phyloP scores from a whole-genome alignment of 129 eudicot genomes.

The Escallonia herrerae region DNA sequence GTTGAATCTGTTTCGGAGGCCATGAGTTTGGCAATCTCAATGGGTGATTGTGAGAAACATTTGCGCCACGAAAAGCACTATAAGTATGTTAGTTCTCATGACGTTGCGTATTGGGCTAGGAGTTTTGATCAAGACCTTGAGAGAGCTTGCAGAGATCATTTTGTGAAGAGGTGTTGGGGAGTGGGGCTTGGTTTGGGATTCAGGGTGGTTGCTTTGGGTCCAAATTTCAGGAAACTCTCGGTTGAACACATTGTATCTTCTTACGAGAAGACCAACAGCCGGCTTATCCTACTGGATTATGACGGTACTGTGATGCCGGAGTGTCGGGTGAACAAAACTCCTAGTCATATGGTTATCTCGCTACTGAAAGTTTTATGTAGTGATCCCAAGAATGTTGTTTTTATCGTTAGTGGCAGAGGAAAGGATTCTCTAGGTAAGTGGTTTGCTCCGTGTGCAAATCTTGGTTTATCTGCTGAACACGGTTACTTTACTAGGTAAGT shows the following conservation, averaged over 20 bases:
- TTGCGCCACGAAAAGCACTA: constrained; percentile 86
- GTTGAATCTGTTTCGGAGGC: constrained; percentile 55
- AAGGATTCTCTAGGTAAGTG: constrained; percentile 54
- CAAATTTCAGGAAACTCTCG: constrained; percentile 67
- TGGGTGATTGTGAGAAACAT: constrained; percentile 58
- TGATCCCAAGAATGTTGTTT: constrained; percentile 75
- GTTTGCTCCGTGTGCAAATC: constrained; percentile 64
- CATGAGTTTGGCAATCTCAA: constrained; percentile 45
- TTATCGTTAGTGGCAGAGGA: constrained; percentile 89
- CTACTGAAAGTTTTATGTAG: constrained; percentile 52
- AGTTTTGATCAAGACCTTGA: constrained; percentile 81
- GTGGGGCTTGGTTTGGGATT: constrained; percentile 67
- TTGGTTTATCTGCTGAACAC: constrained; percentile 85
- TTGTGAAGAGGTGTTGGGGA: constrained; percentile 71
- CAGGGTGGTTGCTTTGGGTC: constrained; percentile 69
- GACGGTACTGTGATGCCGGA: constrained; percentile 86
- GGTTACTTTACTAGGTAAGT: constrained; percentile 72
- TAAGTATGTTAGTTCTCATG: constrained; percentile 76
- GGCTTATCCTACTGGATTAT: constrained; percentile 71
- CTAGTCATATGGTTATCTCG: constrained; percentile 40
- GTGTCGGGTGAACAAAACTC: constrained; percentile 53
- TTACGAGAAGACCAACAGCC: constrained; percentile 42
- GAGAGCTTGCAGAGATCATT: constrained; percentile 73
- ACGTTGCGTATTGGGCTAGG: constrained; percentile 79
- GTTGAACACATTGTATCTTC: constrained; percentile 68